Evolutionary conservation across 805 yeast genomes (phyloP).

Genomic region (Candida pseudoglaebosa): DNA sequence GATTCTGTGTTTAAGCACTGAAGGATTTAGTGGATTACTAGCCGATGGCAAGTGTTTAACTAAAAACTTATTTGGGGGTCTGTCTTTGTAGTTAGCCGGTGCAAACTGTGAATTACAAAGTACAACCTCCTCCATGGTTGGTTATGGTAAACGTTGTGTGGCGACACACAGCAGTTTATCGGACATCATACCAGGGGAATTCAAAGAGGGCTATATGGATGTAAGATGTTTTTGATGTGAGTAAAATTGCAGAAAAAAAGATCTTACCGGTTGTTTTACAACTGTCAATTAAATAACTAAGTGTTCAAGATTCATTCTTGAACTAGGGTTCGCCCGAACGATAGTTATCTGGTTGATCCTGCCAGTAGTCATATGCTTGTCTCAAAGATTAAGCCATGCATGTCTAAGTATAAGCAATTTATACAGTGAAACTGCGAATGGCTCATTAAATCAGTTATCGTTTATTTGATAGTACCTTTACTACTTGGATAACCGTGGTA

Average conservation of each 20-base stretch:
- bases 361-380: conserved; percentile 1
- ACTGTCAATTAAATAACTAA: conserved; percentile 18
- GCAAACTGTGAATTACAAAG: conserved; percentile 8
- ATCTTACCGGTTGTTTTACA: conserved; percentile 10
- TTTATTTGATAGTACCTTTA: conserved; percentile 45
- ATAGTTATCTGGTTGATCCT: conserved; percentile 3
- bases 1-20: conserved; percentile 28
- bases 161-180: conserved; percentile 16
- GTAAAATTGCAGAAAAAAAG: neutral
- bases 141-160: conserved; percentile 19
- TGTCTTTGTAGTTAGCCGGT: conserved; percentile 6
- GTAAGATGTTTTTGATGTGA: neutral
- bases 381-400: neutral
- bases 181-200: conserved; percentile 14
- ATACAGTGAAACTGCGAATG: conserved; percentile 42
- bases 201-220: conserved; percentile 3
- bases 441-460: conserved; percentile 50
- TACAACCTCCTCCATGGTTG: conserved; percentile 28
- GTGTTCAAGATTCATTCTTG: conserved; percentile 8
- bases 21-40: conserved; percentile 28
- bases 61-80: conserved; percentile 9
- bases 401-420: neutral
- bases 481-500: conserved; percentile 48
- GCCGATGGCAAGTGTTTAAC: conserved; percentile 9
- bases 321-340: neutral